Conservation (phyloP, 371 early-diverging fungal genomes). For the Conidiobolus coronatus region DNA sequence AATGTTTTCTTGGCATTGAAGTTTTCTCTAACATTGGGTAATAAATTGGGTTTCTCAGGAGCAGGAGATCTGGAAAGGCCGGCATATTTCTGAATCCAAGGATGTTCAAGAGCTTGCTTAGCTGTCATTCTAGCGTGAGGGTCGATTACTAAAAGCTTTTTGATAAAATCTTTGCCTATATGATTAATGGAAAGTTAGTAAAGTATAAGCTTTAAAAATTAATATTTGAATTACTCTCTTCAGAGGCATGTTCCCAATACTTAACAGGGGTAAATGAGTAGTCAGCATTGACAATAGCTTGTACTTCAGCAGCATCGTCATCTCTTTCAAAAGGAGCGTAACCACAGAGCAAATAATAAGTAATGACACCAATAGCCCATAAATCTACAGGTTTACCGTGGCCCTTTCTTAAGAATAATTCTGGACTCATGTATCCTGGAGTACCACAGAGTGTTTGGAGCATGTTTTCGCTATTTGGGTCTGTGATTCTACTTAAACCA, state of each 20-base stretch:
- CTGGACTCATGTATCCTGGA: conserved; percentile 79
- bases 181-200: background rate
- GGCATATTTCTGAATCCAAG: conserved; percentile 17
- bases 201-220: background rate
- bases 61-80: background rate
- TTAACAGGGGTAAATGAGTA: conserved; percentile 48
- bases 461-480: conserved; percentile 42
- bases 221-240: conserved; percentile 7
- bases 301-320: conserved; percentile 27
- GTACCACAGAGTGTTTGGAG: conserved; percentile 69
- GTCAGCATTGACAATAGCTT: conserved; percentile 44
- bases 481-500: conserved; percentile 62
- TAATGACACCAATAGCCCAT: conserved; percentile 85
- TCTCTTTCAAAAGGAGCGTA: conserved; percentile 72
- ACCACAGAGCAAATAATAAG: conserved; percentile 73
- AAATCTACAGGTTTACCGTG: conserved; percentile 57
- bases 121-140: conserved; percentile 54
- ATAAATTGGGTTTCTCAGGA: conserved; percentile 16
- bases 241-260: conserved; percentile 38
- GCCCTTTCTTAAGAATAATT: conserved; percentile 45
- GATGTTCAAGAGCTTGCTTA: conserved; percentile 39
- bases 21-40: conserved; percentile 53
- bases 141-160: conserved; percentile 42
- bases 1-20: conserved; percentile 60
- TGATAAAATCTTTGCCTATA: conserved; percentile 63